Evolutionary conservation across 352 stramenopile species (phyloP).

Genomic region (Pythium oligandrum): DNA sequence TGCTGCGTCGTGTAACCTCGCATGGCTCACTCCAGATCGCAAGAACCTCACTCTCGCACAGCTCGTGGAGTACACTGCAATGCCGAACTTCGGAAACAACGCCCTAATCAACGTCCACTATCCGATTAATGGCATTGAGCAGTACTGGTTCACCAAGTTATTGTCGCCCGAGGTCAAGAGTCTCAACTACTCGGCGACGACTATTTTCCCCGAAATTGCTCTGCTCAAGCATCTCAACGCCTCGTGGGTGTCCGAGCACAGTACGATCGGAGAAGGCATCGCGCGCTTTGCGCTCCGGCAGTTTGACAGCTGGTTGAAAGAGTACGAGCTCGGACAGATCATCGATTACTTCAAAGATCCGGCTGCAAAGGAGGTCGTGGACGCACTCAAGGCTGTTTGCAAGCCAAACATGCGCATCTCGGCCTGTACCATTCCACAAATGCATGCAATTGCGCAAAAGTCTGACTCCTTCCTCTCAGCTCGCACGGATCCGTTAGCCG

Average conservation of each 20-base stretch:
- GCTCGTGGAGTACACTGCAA: background rate
- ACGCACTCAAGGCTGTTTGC: background rate
- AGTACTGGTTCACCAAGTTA: slow-evolving; percentile 11
- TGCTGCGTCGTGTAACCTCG: slow-evolving; percentile 10
- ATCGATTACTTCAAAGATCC: background rate
- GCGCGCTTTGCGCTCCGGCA: background rate
- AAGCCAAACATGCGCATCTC: background rate
- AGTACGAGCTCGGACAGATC: background rate
- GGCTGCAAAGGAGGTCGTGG: background rate
- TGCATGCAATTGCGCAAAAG: background rate
- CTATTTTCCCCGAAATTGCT: slow-evolving; percentile 10
- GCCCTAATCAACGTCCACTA: background rate
- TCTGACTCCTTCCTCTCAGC: background rate
- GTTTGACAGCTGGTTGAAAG: background rate
- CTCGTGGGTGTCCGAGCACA: slow-evolving; percentile 9
- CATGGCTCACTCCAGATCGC: background rate
- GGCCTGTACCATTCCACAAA: background rate
- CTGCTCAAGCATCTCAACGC: slow-evolving; percentile 9
- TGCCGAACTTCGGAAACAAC: background rate
- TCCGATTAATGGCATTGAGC: background rate
- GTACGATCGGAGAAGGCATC: slow-evolving; percentile 8
- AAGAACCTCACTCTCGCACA: slow-evolving; percentile 1
- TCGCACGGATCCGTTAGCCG: background rate
- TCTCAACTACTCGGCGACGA: background rate
- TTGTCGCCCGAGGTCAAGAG: slow-evolving; percentile 2